Evolutionary conservation across 768 basidiomycete species (phyloP).

Genomic region (Phanerodontia chrysosporium): DNA sequence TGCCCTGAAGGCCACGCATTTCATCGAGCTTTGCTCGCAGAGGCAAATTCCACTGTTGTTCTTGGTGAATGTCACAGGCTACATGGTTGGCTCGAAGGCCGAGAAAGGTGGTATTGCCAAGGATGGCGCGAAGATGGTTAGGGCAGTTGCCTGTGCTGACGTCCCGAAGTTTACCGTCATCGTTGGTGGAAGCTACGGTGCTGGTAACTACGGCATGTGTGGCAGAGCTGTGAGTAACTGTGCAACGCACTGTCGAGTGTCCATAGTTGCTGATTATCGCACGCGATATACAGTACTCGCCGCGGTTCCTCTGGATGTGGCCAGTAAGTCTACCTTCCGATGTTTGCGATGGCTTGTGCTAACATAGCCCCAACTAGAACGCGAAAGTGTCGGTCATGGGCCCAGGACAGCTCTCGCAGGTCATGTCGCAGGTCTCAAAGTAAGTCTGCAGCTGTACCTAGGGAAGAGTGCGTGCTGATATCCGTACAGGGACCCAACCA

Average conservation of each 20-base stretch:
- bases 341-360: neutral
- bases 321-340: conserved; percentile 51
- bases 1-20: conserved; percentile 91
- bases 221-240: conserved; percentile 73
- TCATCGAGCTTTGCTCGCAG: conserved; percentile 88
- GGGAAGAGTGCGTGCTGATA: neutral
- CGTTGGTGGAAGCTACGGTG: conserved; percentile 91
- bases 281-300: conserved; percentile 64
- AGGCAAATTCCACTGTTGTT: conserved; percentile 86
- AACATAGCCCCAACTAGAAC: conserved; percentile 43
- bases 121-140: conserved; percentile 96
- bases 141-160: conserved; percentile 89
- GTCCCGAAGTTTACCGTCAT: conserved; percentile 93
- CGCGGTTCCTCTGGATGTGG: conserved; percentile 98
- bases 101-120: conserved; percentile 94
- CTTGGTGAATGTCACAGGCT: conserved; percentile 95
- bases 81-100: conserved; percentile 96
- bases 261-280: neutral
- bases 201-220: conserved; percentile 96
- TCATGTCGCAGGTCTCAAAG: conserved; percentile 89
- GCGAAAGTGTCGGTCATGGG: conserved; percentile 96
- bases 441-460: conserved; percentile 28
- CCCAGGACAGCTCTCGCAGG: conserved; percentile 85
- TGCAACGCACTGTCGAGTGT: too few species aligned
- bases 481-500: conserved; percentile 62